A percentile compares a stretch with the other conserved stretches of the same genome.
Conservation (phyloP, 1,284 basidiomycete species). For the Leccinum solheimii region DNA sequence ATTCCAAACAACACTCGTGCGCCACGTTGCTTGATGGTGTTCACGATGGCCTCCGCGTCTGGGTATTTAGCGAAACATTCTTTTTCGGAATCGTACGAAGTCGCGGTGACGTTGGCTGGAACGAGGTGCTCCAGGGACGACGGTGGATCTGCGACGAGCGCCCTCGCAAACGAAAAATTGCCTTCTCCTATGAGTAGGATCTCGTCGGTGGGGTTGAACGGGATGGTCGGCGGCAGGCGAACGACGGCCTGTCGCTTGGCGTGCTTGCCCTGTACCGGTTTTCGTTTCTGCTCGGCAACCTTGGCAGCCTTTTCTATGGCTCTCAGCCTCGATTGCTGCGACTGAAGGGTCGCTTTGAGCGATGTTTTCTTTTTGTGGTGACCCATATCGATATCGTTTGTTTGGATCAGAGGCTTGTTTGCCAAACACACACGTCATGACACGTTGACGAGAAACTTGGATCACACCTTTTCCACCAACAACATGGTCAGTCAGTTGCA, state of each 20-base stretch:
- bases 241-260: constrained; percentile 24
- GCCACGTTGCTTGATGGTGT: constrained; percentile 56
- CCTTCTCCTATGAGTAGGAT: constrained; percentile 94
- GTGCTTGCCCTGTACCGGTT: constrained; percentile 21
- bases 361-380: constrained; percentile 51
- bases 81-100: constrained; percentile 82
- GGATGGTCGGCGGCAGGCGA: constrained; percentile 53
- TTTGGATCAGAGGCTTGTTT: constrained; percentile 38
- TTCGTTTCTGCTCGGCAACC: constrained; percentile 48
- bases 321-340: constrained; percentile 66
- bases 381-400: constrained; percentile 37
- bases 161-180: constrained; percentile 90
- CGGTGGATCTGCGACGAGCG: constrained; percentile 64
- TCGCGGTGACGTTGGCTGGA: constrained; percentile 76
- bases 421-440: constrained; percentile 33
- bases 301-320: constrained; percentile 56
- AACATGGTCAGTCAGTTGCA: constrained; percentile 21
- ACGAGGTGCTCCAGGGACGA: constrained; percentile 54
- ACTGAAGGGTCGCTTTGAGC: constrained; percentile 64
- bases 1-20: constrained; percentile 80
- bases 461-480: not conserved
- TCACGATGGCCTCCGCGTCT: constrained; percentile 68
- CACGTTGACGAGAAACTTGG: constrained; percentile 19
- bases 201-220: constrained; percentile 73
- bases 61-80: constrained; percentile 86